A percentile compares a stretch with the other conserved stretches of the same genome.
Evolutionary conservation across 1,284 basidiomycete species (phyloP).

Genomic region (Caloboletus firmus): DNA sequence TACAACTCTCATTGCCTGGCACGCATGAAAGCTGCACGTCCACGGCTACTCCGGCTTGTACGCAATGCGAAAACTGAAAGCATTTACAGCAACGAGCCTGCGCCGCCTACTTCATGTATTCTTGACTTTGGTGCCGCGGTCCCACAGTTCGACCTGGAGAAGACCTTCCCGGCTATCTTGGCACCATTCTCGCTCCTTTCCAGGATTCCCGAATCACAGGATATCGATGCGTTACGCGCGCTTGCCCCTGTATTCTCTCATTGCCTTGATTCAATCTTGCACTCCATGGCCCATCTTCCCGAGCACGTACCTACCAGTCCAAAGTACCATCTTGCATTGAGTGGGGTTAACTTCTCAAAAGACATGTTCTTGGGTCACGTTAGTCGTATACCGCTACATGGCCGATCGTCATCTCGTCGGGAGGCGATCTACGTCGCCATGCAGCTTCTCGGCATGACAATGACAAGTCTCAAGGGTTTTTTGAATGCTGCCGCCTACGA

Average conservation of each 20-base stretch:
- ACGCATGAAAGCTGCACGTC: neutral
- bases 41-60: neutral
- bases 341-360: constrained; percentile 25
- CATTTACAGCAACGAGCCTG: constrained; percentile 17
- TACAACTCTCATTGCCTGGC: constrained; percentile 14
- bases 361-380: constrained; percentile 29
- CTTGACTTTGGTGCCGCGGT: neutral
- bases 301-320: constrained; percentile 18
- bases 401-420: constrained; percentile 2
- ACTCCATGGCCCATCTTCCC: constrained; percentile 29
- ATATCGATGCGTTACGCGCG: constrained; percentile 31
- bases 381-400: constrained; percentile 9
- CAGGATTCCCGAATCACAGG: constrained; percentile 22
- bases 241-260: constrained; percentile 24
- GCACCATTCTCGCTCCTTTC: constrained; percentile 26
- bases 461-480: constrained; percentile 30
- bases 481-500: constrained; percentile 30
- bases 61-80: constrained; percentile 12
- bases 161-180: constrained; percentile 35
- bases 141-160: constrained; percentile 31
- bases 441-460: constrained; percentile 26
- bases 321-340: constrained; percentile 27
- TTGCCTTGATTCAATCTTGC: constrained; percentile 30
- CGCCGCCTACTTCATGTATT: constrained; percentile 6
- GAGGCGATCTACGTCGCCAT: constrained; percentile 23